phyloP scores from a whole-genome alignment of 441 rosid species.

The Mallotus repandus region DNA sequence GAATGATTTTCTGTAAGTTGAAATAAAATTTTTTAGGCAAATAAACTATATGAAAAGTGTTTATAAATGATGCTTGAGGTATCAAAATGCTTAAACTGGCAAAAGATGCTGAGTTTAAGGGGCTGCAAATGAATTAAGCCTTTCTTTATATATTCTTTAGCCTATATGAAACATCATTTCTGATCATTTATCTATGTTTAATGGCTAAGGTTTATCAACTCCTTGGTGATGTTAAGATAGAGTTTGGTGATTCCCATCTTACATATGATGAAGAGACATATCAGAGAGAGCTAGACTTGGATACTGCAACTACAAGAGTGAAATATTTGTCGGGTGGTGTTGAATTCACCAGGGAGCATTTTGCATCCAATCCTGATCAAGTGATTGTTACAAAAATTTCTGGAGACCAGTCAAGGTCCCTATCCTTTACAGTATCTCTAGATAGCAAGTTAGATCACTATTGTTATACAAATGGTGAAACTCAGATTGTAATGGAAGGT shows the following conservation, averaged over 20 bases:
- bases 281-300: conserved; percentile 78
- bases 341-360: conserved; percentile 66
- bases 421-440: conserved; percentile 62
- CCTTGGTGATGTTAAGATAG: conserved; percentile 75
- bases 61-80: too few species aligned
- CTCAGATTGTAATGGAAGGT: conserved; percentile 40
- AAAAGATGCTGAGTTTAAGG: too few species aligned
- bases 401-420: conserved; percentile 55
- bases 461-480: conserved; percentile 11
- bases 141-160: too few species aligned
- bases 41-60: too few species aligned
- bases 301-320: conserved; percentile 67
- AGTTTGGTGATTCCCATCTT: conserved; percentile 67
- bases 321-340: conserved; percentile 62
- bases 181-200: conserved; percentile 21
- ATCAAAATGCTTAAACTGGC: too few species aligned
- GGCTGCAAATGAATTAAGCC: too few species aligned
- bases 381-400: conserved; percentile 66
- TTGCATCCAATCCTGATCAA: conserved; percentile 77
- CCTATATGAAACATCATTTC: background rate
- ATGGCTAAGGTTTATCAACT: conserved; percentile 74
- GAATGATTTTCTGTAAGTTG: too few species aligned
- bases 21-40: too few species aligned
- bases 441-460: conserved; percentile 40
- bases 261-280: conserved; percentile 58